Evolutionary conservation across 345 rosid genomes (phyloP), one percentile per base, ranked within the genome.

Genomic region (Aurinia saxatilis): DNA sequence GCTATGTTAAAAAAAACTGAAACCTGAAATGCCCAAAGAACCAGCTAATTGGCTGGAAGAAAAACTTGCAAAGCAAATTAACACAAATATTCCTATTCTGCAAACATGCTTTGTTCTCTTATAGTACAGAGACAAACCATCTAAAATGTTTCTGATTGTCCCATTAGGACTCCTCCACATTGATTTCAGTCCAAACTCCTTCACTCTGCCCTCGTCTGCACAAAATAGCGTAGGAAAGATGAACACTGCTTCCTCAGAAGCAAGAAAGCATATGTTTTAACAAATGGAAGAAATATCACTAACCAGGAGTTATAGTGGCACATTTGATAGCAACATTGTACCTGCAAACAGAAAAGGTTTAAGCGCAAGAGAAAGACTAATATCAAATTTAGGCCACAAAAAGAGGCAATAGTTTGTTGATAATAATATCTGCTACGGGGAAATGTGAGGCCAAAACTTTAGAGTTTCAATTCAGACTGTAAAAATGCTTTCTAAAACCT

Each of bases 101-200:
- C 3, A 50, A 50, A 59, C 13, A 59, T 50, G 66, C 8, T 33
- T 18, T 56, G 5, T 15, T 18, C 15, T 12, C 37, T 9, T 1
- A 46, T 0, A 50, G 35, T n/a, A 57, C 18, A 49, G 27, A 58
- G 33, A 75, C 93, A 36, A 56, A 93, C 99, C 99, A 53, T 93
- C 76, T 78, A 93, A 73, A 62, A 93, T 93, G 85, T 93, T 93
- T 66, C 97, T 84, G 70, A 93, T 93, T 13, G 99, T 90, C 73
- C 99, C 99, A 77, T 93, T 93, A 34, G 99, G 99, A 75, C 96
- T 93, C 78, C 90, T 85, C 96, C 96, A 87, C 97, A 90, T 87
- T 46, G 88, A 74, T 66, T 84, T 85, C 74, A 93, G 72, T 69
- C 84, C 86, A 77, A 90, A 93, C 75, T 93, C 99, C 70, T 90